Evolutionary conservation across 257 asterid genomes (phyloP).

Genomic region (Penstemon newberryi): DNA sequence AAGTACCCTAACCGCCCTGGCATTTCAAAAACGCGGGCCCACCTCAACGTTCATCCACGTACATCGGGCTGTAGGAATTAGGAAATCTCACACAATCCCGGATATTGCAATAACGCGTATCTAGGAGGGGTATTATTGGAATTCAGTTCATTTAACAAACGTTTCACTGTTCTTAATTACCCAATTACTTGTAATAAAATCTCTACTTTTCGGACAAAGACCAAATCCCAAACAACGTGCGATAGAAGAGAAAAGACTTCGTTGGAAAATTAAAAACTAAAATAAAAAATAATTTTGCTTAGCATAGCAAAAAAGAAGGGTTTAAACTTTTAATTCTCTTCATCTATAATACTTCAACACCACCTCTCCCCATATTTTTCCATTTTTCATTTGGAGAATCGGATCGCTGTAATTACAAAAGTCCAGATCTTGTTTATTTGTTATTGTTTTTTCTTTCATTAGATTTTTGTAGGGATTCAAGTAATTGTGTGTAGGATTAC

Average conservation of each 20-base stretch:
- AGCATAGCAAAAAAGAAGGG: slow-evolving; percentile 30
- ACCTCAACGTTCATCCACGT: slow-evolving; percentile 33
- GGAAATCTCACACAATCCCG: slow-evolving; percentile 1
- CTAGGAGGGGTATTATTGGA: slow-evolving; percentile 46
- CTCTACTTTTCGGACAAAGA: slow-evolving; percentile 37
- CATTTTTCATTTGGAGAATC: slow-evolving; percentile 32
- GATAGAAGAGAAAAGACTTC: slow-evolving; percentile 27
- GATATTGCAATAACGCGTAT: slow-evolving; percentile 30
- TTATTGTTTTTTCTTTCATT: slow-evolving; percentile 11
- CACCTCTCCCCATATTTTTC: slow-evolving; percentile 31
- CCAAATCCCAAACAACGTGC: slow-evolving; percentile 75
- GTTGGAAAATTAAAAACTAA: not conserved
- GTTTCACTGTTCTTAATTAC: slow-evolving; percentile 24
- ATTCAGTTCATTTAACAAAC: slow-evolving; percentile 33
- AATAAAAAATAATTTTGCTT: slow-evolving; percentile 33
- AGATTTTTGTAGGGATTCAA: slow-evolving; percentile 22
- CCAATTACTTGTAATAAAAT: slow-evolving; percentile 19
- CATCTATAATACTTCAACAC: not conserved
- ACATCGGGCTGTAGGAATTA: slow-evolving; percentile 20
- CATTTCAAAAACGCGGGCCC: slow-evolving; percentile 43
- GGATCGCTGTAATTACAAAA: slow-evolving; percentile 34
- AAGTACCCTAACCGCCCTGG: slow-evolving; percentile 31
- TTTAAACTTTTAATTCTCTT: slow-evolving; percentile 28
- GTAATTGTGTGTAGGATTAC: slow-evolving; percentile 34
- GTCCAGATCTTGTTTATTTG: slow-evolving; percentile 46